A percentile compares a stretch with the other conserved stretches of the same genome.
Evolutionary conservation across 1,284 basidiomycete species (phyloP).

Genomic region (Peniophora sp.): DNA sequence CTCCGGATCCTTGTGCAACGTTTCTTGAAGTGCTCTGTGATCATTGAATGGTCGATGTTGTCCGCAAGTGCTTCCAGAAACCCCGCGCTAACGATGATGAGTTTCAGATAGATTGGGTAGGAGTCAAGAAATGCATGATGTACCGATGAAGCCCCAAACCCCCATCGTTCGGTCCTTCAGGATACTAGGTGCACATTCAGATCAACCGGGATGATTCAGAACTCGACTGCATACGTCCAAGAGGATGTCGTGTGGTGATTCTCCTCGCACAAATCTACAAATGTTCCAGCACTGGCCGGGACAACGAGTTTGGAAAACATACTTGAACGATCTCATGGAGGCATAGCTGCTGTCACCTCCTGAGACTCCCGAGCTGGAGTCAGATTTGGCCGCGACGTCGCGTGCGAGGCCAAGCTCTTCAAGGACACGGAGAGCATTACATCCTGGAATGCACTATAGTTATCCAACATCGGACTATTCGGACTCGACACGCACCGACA

Average conservation of each 20-base stretch:
- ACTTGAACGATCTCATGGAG: conserved; percentile 23
- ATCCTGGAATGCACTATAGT: conserved; percentile 24
- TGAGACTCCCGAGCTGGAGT: conserved; percentile 19
- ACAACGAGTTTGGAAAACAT: conserved; percentile 29
- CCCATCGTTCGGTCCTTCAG: conserved; percentile 17
- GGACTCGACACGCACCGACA: conserved; percentile 27
- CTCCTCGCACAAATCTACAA: conserved; percentile 33
- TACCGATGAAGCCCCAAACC: conserved; percentile 23
- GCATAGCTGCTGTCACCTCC: conserved; percentile 8
- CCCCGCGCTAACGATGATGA: conserved; percentile 25
- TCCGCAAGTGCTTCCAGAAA: conserved; percentile 42
- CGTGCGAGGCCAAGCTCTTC: conserved; percentile 35
- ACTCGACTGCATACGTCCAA: neutral
- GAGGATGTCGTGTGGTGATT: neutral
- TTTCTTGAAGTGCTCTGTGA: conserved; percentile 1
- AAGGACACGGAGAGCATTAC: conserved; percentile 42
- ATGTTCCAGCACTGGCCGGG: conserved; percentile 27
- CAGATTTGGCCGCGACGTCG: conserved; percentile 27
- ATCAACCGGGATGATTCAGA: no score
- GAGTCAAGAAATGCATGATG: neutral
- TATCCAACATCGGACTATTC: no score
- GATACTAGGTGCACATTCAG: conserved; percentile 23
- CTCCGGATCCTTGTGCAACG: neutral
- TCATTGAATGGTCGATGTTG: conserved; percentile 29
- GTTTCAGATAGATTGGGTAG: neutral